These are phyloP conservation scores for Ceratocystis colombiana DNA, from an alignment of 2,329 filamentous ascomycete species.

Conservation along the genomic window DNA sequence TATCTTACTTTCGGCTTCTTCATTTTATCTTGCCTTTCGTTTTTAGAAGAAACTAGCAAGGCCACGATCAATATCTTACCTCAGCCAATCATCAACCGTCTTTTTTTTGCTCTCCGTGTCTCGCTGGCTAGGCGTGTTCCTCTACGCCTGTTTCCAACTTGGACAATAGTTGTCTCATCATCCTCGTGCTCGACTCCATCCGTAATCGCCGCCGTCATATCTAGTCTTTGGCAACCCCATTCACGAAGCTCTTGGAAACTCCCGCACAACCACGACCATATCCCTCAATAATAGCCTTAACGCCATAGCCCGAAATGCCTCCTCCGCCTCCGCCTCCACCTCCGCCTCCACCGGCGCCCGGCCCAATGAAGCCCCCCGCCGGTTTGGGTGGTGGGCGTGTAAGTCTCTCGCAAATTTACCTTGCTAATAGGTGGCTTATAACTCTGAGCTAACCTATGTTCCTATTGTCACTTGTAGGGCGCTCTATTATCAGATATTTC, in stretches of 20 bases:
- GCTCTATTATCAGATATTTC: conserved; percentile 79
- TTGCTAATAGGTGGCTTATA: conserved; percentile 13
- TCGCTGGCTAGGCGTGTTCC: not conserved
- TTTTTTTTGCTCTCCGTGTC: not conserved
- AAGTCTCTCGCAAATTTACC: not conserved
- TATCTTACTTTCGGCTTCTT: not conserved
- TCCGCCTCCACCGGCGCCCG: conserved; percentile 45
- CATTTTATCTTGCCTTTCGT: conserved; percentile 5
- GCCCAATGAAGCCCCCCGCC: conserved; percentile 48
- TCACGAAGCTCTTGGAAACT: not conserved
- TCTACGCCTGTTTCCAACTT: not conserved
- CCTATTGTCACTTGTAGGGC: conserved; percentile 46
- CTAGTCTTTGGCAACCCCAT: not conserved
- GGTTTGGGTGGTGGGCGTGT: conserved; percentile 13
- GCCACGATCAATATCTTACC: not conserved
- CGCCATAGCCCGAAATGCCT: conserved; percentile 54
- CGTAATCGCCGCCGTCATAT: not conserved
- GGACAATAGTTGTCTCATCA: not conserved
- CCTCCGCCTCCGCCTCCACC: conserved; percentile 59
- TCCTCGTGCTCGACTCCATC: not conserved
- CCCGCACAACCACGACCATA: not conserved
- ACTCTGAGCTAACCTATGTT: conserved; percentile 20
- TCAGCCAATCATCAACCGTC: not conserved
- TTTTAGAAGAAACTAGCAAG: not conserved
- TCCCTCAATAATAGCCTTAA: not conserved